A percentile compares a stretch with the other conserved stretches of the same genome.
phyloP scores from a whole-genome alignment of 1,139 yeast species.

The Pichia sp. region DNA sequence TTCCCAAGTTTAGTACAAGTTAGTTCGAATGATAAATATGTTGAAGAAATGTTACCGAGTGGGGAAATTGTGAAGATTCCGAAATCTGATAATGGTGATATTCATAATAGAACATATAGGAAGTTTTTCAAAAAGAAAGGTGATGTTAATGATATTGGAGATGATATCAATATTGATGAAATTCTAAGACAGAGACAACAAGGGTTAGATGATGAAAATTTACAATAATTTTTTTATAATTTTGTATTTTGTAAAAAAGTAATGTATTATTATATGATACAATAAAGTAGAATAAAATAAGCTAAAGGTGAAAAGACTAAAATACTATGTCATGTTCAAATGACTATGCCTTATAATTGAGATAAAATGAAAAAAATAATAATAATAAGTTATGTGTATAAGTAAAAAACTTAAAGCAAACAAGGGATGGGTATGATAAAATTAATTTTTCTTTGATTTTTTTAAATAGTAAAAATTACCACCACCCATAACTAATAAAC shows the following conservation, averaged over 20 bases:
- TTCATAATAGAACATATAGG: slow-evolving; percentile 21
- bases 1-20: slow-evolving; percentile 36
- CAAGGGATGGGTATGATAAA: neutral
- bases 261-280: neutral
- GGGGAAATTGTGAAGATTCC: slow-evolving; percentile 50
- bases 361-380: neutral
- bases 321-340: no score
- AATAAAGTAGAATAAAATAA: no score
- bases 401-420: neutral
- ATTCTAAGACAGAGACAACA: slow-evolving; percentile 49
- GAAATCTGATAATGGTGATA: slow-evolving; percentile 24
- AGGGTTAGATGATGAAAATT: neutral
- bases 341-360: neutral
- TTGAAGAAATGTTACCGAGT: slow-evolving; percentile 60
- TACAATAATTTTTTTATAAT: neutral
- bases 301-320: no score
- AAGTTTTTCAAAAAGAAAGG: slow-evolving; percentile 14
- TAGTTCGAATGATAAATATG: slow-evolving; percentile 30
- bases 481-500: slow-evolving; percentile 10
- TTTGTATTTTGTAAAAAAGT: neutral
- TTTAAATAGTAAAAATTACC: slow-evolving; percentile 15
- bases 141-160: slow-evolving; percentile 24
- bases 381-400: neutral
- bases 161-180: slow-evolving; percentile 49
- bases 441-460: slow-evolving; percentile 2